Evolutionary conservation across 2,329 filamentous ascomycete species (phyloP), one percentile per base, ranked within the genome.

Genomic region (Graphilbum fragrans): DNA sequence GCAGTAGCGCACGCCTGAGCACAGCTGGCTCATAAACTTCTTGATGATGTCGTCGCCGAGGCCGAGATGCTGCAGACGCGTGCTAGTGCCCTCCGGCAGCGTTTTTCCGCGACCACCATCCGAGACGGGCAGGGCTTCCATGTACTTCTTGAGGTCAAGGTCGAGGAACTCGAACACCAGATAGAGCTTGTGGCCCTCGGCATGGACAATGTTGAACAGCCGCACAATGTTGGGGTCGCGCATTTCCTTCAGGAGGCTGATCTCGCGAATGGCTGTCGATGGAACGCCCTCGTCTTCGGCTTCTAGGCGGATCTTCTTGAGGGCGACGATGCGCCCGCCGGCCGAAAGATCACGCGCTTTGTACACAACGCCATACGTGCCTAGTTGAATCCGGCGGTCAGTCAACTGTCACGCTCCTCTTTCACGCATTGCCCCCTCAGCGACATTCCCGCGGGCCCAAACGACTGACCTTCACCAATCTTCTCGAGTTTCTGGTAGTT

Each of bases 401-500:
- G n/a, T n/a, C n/a, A n/a, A n/a, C n/a, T n/a, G n/a, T n/a, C n/a
- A n/a, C n/a, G n/a, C n/a, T n/a, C n/a, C n/a, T n/a, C n/a, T n/a
- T n/a, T n/a, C n/a, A n/a, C n/a, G n/a, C n/a, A n/a, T n/a, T n/a
- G n/a, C n/a, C n/a, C n/a, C n/a, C n/a, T n/a, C n/a, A n/a, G n/a
- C n/a, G n/a, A n/a, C n/a, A n/a, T n/a, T n/a, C n/a, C n/a, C n/a
- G n/a, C n/a, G n/a, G n/a, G 14, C 8, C 12, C 32, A 34, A 6
- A 17, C 20, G 5, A 60, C 70, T 54, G 65, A 87, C 85, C 86
- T 72, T 92, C 86, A 61, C 86, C 86, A 55, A 92, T 86, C 69
- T 92, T 93, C 66, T 93, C 86, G 53, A 93, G 77, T 66, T 90
- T 90, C 66, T 92, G 82, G 63, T 92, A 92, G 65, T 92, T 90